phyloP scores from a whole-genome alignment of 192 early-diverging fungal genomes.

The Entomortierella beljakovae region DNA sequence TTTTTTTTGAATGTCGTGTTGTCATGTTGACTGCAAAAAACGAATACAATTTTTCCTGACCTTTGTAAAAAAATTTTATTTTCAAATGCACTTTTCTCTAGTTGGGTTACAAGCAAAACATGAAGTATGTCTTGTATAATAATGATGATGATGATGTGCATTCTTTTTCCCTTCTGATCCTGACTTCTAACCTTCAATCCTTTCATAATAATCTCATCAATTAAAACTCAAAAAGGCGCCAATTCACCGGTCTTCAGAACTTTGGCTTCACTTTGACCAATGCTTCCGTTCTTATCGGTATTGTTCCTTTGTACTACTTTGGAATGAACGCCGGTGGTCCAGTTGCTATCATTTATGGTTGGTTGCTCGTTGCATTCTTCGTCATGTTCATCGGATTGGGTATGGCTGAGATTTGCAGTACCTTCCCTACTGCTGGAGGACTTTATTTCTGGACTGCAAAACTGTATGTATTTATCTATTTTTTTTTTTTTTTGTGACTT shows the following conservation, averaged over 20 bases:
- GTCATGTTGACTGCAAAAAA: too few relatives aligned
- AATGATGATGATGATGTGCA: background rate
- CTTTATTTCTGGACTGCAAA: slow-evolving; percentile 50
- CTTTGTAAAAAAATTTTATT: too few relatives aligned
- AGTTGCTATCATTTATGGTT: slow-evolving; percentile 60
- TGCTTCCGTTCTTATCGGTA: slow-evolving; percentile 45
- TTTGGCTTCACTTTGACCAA: slow-evolving; percentile 52
- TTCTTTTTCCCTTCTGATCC: background rate
- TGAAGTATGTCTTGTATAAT: slow-evolving; percentile 36
- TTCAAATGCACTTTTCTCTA: too few relatives aligned
- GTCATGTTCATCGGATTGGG: slow-evolving; percentile 45
- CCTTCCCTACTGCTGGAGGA: slow-evolving; percentile 62
- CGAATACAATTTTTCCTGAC: too few relatives aligned
- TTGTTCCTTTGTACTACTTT: slow-evolving; percentile 55
- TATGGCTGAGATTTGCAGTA: slow-evolving; percentile 65
- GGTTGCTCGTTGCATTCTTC: slow-evolving; percentile 60
- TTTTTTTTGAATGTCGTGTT: too few relatives aligned
- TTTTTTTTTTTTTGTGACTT: background rate
- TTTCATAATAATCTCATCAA: slow-evolving; percentile 45
- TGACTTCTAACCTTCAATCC: background rate
- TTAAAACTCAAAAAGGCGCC: slow-evolving; percentile 20
- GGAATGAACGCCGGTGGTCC: slow-evolving; percentile 61
- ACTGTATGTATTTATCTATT: slow-evolving; percentile 17
- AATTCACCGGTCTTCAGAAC: slow-evolving; percentile 52
- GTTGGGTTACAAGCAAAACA: slow-evolving; percentile 54